Percentiles rank a stretch among this genome's conserved stretches.
phyloP scores from a whole-genome alignment of 1,284 basidiomycete genomes.

The Agroathelia rolfsii region DNA sequence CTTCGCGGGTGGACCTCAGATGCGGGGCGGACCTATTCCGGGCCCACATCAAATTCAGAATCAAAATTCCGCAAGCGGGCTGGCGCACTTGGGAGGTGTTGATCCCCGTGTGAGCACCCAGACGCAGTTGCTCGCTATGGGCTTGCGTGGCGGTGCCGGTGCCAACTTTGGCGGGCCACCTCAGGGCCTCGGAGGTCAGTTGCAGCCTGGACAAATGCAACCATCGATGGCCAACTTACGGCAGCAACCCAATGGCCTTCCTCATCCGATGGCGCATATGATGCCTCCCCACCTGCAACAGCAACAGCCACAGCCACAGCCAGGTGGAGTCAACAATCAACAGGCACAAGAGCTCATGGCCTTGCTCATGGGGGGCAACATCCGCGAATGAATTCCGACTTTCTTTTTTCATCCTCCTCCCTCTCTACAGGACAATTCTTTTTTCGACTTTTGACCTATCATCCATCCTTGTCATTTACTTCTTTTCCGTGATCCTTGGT shows the following conservation, averaged over 20 bases:
- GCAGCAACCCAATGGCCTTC: slow-evolving; percentile 37
- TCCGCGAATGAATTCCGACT: slow-evolving; percentile 44
- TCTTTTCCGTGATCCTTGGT: no score
- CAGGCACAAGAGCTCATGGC: slow-evolving; percentile 68
- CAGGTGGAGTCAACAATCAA: slow-evolving; percentile 35
- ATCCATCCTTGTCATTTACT: no score
- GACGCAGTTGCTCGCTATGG: no score
- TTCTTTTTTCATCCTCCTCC: no score
- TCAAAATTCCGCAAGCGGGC: slow-evolving; percentile 31
- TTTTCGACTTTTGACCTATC: no score
- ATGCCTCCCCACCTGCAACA: slow-evolving; percentile 54
- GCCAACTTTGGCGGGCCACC: no score
- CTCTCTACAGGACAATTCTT: no score
- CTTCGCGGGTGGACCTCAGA: slow-evolving; percentile 37
- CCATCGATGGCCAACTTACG: slow-evolving; percentile 29
- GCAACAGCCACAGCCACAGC: slow-evolving; percentile 40
- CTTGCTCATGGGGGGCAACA: slow-evolving; percentile 59
- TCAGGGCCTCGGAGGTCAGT: no score
- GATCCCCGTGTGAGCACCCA: slow-evolving; percentile 41
- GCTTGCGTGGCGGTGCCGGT: slow-evolving; percentile 39
- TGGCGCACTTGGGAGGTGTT: slow-evolving; percentile 24
- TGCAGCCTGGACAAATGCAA: no score
- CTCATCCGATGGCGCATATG: slow-evolving; percentile 46
- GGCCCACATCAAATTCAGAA: slow-evolving; percentile 40
- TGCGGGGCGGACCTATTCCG: slow-evolving; percentile 41